phyloP scores from a whole-genome alignment of 495 filamentous ascomycete species.

The Penicillium flavigenum region DNA sequence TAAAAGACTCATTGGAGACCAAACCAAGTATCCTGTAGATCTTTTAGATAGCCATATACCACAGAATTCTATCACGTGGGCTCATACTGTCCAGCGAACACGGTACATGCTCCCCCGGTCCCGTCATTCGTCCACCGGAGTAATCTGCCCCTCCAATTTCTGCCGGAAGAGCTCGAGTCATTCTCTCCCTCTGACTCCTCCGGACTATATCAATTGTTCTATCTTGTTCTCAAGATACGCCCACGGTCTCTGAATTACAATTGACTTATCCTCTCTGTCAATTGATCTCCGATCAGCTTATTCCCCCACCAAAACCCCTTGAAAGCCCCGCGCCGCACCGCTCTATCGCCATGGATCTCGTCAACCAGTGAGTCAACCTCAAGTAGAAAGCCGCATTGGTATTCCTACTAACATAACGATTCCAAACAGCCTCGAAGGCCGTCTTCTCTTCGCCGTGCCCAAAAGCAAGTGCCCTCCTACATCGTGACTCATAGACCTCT shows the following conservation, averaged over 20 bases:
- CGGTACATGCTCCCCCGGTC: constrained; percentile 8
- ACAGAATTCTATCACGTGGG: constrained; percentile 17
- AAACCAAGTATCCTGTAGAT: background rate
- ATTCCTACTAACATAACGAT: constrained; percentile 8
- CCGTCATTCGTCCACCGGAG: constrained; percentile 14
- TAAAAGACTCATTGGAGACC: too few species aligned
- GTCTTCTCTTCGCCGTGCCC: constrained; percentile 92
- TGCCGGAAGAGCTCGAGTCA: constrained; percentile 26
- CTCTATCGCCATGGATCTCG: constrained; percentile 66
- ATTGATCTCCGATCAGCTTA: background rate
- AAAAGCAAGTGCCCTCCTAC: constrained; percentile 69
- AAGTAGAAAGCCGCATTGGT: constrained; percentile 5
- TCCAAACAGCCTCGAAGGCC: constrained; percentile 66
- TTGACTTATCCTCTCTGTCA: constrained; percentile 10
- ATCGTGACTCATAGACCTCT: constrained; percentile 25
- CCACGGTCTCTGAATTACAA: constrained; percentile 10
- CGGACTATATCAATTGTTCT: constrained; percentile 1
- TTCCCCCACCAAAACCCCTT: background rate
- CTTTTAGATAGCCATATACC: background rate
- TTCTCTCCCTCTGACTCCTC: constrained; percentile 9
- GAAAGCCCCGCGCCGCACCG: constrained; percentile 33
- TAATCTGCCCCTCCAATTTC: constrained; percentile 33
- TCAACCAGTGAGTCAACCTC: constrained; percentile 69
- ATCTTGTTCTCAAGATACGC: constrained; percentile 1
- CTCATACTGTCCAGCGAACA: background rate